Base-by-base conservation (phyloP, 2,329 filamentous ascomycete species). In the Cladosporium cucumerinum region DNA sequence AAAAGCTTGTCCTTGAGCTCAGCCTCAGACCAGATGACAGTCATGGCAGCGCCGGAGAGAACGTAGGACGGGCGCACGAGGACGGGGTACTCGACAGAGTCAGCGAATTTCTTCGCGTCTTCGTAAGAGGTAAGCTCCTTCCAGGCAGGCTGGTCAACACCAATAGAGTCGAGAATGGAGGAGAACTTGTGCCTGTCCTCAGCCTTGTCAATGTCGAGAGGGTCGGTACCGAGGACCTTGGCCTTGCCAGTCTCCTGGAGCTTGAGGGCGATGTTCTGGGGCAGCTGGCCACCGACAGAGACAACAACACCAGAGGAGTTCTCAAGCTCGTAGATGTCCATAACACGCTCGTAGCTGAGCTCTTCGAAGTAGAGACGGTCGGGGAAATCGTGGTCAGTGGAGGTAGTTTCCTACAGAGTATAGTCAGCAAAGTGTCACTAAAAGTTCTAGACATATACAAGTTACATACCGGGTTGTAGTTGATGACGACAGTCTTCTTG, bases 141-240 rank as follows among this genome's bases (percentile, higher is more conserved):
- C 95, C 95, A 99, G 11, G 92, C 93, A 39, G 95, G 95, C 81
- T 99, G 95, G 77, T 98, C 94, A 64, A 99, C 88, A 66, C 93
- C 94, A 72, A 98, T 97, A 78, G 91, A 96, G 78, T 99, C 95
- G 54, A 99, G 85, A 69, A 98, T 98, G 74, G 93, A 90, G 25
- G 94, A 97, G 84, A 99, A 99, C 80, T 99, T 98, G 79, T 98
- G 93, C 76, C 95, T 88, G 78, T 99, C 93, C 80, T 99, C 95
- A 55, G 95, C 95, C 82, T 93, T 96, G 85, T 99, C 95, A 70
- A 99, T 99, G 74, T 98, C 92, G 74, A 88, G 85, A 43, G 95
- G 95, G 73, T 98, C 87, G 0, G 95, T 99, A 72, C 95, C 95
- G 8, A 99, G 87, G 63, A 99, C 87, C 67, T 93, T 93, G 65